These are phyloP conservation scores for Fusarium nematophilum DNA, from an alignment of 2,329 filamentous ascomycete species.

Conservation along the genomic window DNA sequence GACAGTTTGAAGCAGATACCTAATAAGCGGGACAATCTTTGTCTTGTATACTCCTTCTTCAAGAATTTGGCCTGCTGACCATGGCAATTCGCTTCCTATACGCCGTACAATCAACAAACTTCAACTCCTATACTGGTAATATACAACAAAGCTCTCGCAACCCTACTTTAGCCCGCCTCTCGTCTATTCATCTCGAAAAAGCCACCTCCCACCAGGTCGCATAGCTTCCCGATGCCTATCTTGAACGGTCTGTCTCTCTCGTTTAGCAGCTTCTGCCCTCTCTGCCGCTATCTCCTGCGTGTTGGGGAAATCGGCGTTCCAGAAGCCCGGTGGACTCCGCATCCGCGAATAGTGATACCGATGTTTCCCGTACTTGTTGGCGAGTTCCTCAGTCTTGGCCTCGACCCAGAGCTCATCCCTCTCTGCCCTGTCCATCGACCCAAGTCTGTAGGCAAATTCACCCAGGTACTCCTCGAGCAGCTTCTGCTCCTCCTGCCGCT, in stretches of 20 bases:
- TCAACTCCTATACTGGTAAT: slow-evolving; percentile 5
- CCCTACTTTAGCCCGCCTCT: background rate
- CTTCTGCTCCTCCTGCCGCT: slow-evolving; percentile 57
- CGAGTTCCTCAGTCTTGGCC: slow-evolving; percentile 78
- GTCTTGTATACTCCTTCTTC: no score
- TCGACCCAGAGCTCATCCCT: slow-evolving; percentile 76
- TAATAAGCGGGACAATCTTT: no score
- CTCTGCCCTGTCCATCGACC: slow-evolving; percentile 68
- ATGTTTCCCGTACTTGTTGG: slow-evolving; percentile 82
- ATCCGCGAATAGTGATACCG: slow-evolving; percentile 77
- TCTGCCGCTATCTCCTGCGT: slow-evolving; percentile 83
- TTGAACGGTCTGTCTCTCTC: slow-evolving; percentile 73
- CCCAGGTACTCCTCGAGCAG: slow-evolving; percentile 69
- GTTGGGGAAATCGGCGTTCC: slow-evolving; percentile 87
- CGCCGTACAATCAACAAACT: no score
- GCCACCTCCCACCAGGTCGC: slow-evolving; percentile 79
- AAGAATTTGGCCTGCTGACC: no score
- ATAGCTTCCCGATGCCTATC: slow-evolving; percentile 86
- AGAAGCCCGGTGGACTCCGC: slow-evolving; percentile 86
- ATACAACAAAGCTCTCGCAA: background rate
- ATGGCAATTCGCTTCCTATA: no score
- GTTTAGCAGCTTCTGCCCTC: slow-evolving; percentile 70
- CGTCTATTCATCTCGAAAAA: slow-evolving; percentile 81
- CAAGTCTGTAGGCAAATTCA: slow-evolving; percentile 68
- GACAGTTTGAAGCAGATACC: no score